Conservation (phyloP, 768 basidiomycete genomes). For the Phylloporus arenicola region DNA sequence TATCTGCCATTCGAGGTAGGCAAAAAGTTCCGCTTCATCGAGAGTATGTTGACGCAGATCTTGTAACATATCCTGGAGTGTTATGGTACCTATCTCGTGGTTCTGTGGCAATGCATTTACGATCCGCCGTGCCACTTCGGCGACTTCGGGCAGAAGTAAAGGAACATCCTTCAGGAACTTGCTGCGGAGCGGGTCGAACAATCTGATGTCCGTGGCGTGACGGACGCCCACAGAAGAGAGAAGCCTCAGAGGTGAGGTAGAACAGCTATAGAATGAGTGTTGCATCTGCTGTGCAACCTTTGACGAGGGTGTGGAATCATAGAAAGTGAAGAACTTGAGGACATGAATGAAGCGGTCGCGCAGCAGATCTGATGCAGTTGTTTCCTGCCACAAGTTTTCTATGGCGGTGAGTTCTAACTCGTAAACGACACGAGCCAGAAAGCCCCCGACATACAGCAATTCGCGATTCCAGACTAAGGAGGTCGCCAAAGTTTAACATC, state of each 20-base stretch:
- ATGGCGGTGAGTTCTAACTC: constrained; percentile 70
- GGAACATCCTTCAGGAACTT: constrained; percentile 77
- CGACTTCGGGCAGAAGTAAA: constrained; percentile 28
- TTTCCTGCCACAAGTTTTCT: constrained; percentile 18
- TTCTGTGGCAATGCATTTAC: neutral
- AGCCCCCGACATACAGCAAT: constrained; percentile 77
- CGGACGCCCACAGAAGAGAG: constrained; percentile 74
- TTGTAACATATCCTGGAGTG: neutral
- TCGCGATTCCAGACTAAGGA: constrained; percentile 81
- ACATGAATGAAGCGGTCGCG: constrained; percentile 1
- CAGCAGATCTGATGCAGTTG: neutral
- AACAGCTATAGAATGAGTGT: constrained; percentile 70
- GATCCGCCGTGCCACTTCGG: constrained; percentile 44
- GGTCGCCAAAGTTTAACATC: neutral
- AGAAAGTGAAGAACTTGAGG: constrained; percentile 9
- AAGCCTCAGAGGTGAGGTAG: constrained; percentile 52
- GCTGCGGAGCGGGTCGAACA: constrained; percentile 59
- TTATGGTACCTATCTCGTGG: neutral
- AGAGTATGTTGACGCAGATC: neutral
- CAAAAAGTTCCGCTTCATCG: constrained; percentile 1
- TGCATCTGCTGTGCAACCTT: constrained; percentile 70
- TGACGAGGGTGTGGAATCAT: constrained; percentile 58
- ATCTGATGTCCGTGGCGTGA: constrained; percentile 57
- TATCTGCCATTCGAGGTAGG: constrained; percentile 8
- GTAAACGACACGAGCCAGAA: constrained; percentile 75